phyloP scores from a whole-genome alignment of 164 flowering plant species.

The Tinospora cordifolia region DNA sequence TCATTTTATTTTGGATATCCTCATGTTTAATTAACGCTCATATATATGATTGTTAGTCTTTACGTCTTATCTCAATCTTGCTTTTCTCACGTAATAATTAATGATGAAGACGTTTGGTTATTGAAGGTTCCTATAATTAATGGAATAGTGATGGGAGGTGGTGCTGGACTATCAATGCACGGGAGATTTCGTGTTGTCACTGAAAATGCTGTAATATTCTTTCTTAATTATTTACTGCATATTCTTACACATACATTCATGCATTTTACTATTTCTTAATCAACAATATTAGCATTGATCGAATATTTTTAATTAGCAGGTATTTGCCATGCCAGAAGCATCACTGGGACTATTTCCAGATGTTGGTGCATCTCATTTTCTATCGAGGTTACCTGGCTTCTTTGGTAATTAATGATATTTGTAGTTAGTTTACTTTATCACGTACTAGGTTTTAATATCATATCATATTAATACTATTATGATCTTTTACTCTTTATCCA shows the following conservation, averaged over 20 bases:
- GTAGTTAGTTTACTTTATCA: no score
- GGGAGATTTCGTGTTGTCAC: constrained; percentile 17
- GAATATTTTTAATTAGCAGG: constrained; percentile 6
- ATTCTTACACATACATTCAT: neutral
- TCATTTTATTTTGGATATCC: neutral
- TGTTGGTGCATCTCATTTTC: constrained; percentile 23
- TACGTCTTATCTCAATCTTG: neutral
- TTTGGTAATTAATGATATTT: constrained; percentile 26
- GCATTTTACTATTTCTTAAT: neutral
- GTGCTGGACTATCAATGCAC: constrained; percentile 15
- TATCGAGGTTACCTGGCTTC: constrained; percentile 20
- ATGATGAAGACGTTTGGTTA: neutral
- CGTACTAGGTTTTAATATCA: no score
- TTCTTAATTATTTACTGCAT: neutral
- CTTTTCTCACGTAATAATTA: no score
- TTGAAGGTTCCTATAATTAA: constrained; percentile 13
- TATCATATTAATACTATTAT: no score
- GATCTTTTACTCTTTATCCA: no score
- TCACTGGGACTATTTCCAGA: constrained; percentile 19
- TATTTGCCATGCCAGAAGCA: constrained; percentile 25
- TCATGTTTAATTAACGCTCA: neutral
- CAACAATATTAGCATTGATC: neutral
- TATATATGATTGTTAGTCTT: neutral
- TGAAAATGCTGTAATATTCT: constrained; percentile 13
- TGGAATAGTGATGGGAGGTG: constrained; percentile 20